Evolutionary conservation across 306 rosid genomes (phyloP).

Genomic region (Pterocarpus macrocarpus): DNA sequence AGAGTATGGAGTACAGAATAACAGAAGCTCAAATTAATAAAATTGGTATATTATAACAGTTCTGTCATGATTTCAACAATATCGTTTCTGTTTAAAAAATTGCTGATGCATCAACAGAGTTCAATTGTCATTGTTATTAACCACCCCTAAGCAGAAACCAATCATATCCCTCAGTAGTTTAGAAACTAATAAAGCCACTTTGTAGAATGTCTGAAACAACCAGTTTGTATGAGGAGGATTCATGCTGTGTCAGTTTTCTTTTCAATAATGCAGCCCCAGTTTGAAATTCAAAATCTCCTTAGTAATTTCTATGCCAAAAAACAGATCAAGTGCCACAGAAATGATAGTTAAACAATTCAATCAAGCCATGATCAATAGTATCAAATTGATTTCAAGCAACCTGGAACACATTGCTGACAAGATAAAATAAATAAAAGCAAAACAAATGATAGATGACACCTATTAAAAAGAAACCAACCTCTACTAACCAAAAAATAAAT

Average conservation of each 20-base stretch:
- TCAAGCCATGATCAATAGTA: slow-evolving; percentile 20
- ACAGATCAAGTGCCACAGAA: neutral
- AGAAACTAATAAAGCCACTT: neutral
- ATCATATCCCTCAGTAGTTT: neutral
- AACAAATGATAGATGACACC: neutral
- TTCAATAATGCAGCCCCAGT: neutral
- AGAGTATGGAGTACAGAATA: neutral
- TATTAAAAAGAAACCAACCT: neutral
- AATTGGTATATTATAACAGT: neutral
- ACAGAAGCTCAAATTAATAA: neutral
- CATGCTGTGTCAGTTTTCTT: neutral
- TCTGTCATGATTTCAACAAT: neutral
- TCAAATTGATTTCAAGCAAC: slow-evolving; percentile 5
- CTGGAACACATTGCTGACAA: neutral
- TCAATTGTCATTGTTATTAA: neutral
- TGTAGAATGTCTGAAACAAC: neutral
- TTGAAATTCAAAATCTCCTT: neutral
- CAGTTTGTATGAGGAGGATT: neutral
- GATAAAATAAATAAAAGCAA: neutral
- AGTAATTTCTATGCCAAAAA: neutral
- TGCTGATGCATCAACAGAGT: neutral
- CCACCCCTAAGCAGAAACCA: neutral
- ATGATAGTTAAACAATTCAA: slow-evolving; percentile 7
- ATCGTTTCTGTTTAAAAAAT: neutral
- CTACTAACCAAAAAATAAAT: slow-evolving; percentile 6